Evolutionary conservation across 2,329 filamentous ascomycete species (phyloP), one percentile per base, ranked within the genome.

Genomic region (Furcasterigmium sp.): DNA sequence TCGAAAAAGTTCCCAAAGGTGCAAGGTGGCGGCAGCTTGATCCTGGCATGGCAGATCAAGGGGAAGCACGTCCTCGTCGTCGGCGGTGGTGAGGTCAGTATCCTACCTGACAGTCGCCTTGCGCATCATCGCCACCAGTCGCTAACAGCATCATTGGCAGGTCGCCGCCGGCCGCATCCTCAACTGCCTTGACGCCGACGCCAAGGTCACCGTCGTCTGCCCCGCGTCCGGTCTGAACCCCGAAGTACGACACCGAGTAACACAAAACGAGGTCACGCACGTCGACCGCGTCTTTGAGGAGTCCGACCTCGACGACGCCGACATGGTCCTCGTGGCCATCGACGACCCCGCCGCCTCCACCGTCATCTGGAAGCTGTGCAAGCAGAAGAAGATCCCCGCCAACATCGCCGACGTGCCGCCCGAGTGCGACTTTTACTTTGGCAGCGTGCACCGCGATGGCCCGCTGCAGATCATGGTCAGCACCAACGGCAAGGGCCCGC

Each of bases 381-480:
- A 95, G 64, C 78, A 89, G 61, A 78, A 74, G 47, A 82, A 82
- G 47, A 87, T 97, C 51, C 82, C 90, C 6, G 91, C 90, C 45
- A 98, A 98, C 64, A 95, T 98, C 52, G 93, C 93, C 53, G 93
- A 98, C 61, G 93, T 98, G 4, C 93, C 93, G 0, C 79, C 89
- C 1, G 93, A 98, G 64, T 98, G 93, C 65, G 93, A 98, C 60
- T 98, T 98, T 61, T 98, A 96, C 73, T 98, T 98, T 68, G 93
- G 93, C 49, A 93, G 87, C 60, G 84, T 96, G 30, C 88, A 98
- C 67, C 84, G 93, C 40, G 93, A 98, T 62, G 93, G 93, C 0
- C 93, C 93, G 6, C 67, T 98, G 47, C 93, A 98, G 70, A 85
- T 98, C 57, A 98, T 98, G 93, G 91, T 98, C 54, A 94, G 87